Evolutionary conservation across 1,139 yeast genomes (phyloP).

Genomic region (Protomyces pachydermus): DNA sequence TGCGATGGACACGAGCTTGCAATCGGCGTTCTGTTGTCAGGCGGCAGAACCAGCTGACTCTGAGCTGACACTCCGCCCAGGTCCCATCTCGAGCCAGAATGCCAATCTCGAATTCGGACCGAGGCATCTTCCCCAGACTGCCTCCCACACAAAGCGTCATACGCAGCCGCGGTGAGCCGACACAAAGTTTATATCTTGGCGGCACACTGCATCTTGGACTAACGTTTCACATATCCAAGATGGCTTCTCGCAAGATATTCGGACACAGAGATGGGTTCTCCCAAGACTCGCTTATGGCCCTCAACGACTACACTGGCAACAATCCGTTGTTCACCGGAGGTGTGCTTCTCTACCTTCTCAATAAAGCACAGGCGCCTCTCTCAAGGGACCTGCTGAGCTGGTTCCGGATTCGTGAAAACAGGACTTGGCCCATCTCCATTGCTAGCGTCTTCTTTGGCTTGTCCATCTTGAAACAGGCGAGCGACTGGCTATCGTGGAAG

Average conservation of each 20-base stretch:
- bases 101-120: too few species aligned
- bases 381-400: slow-evolving; percentile 2
- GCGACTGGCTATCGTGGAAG: slow-evolving; percentile 11
- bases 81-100: too few species aligned
- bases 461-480: slow-evolving; percentile 4
- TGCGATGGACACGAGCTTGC: too few species aligned
- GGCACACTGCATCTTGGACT: too few species aligned
- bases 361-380: slow-evolving; percentile 9
- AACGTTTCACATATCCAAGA: not conserved
- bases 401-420: slow-evolving; percentile 4
- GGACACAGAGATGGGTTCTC: slow-evolving; percentile 25
- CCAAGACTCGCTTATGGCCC: slow-evolving; percentile 14
- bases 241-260: slow-evolving; percentile 3
- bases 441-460: slow-evolving; percentile 11
- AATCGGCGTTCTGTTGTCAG: too few species aligned
- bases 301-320: slow-evolving; percentile 2
- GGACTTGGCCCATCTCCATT: slow-evolving; percentile 18
- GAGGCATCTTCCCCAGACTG: too few species aligned
- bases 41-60: too few species aligned
- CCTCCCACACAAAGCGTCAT: too few species aligned
- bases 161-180: too few species aligned
- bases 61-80: too few species aligned
- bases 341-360: slow-evolving; percentile 2
- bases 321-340: slow-evolving; percentile 19
- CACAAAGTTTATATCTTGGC: too few species aligned